These are phyloP conservation scores for Mucor plumbeus DNA, from an alignment of 371 early-diverging fungal genomes.

Conservation along the genomic window DNA sequence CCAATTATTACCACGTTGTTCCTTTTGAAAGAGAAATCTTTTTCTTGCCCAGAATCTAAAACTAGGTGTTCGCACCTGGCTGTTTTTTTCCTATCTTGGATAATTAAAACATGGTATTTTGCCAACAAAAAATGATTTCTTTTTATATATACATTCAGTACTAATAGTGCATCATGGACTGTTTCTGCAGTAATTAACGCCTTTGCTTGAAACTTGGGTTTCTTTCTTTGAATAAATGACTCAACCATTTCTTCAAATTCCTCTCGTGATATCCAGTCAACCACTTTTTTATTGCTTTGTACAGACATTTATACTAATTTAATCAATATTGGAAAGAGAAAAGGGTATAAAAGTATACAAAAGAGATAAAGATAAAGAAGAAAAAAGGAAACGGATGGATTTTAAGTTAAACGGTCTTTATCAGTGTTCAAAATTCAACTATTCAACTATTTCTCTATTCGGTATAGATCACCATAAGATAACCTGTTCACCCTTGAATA, in stretches of 20 bases:
- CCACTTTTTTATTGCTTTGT: not conserved
- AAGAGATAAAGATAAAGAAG: not conserved
- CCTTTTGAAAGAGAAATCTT: not conserved
- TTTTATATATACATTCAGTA: not conserved
- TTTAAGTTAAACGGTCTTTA: not conserved
- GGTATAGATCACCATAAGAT: not conserved
- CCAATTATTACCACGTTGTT: not conserved
- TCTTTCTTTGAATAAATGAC: not conserved
- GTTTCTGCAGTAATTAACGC: not conserved
- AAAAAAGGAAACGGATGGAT: not conserved
- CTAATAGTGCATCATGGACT: not conserved
- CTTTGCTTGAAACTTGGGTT: constrained; percentile 7
- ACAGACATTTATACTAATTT: not conserved
- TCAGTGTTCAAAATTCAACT: constrained; percentile 4
- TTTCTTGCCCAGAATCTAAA: constrained; percentile 9
- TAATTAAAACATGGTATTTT: not conserved
- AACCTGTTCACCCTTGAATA: not conserved
- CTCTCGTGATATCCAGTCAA: constrained; percentile 4
- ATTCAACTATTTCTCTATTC: not conserved
- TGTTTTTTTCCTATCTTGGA: constrained; percentile 4
- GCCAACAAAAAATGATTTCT: too few species aligned
- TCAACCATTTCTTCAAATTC: constrained; percentile 10
- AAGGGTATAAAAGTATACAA: too few species aligned
- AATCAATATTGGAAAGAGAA: not conserved
- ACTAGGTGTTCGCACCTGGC: constrained; percentile 1